Evolutionary conservation across 1,284 basidiomycete species (phyloP).

Genomic region (Ceratobasidium sp.): DNA sequence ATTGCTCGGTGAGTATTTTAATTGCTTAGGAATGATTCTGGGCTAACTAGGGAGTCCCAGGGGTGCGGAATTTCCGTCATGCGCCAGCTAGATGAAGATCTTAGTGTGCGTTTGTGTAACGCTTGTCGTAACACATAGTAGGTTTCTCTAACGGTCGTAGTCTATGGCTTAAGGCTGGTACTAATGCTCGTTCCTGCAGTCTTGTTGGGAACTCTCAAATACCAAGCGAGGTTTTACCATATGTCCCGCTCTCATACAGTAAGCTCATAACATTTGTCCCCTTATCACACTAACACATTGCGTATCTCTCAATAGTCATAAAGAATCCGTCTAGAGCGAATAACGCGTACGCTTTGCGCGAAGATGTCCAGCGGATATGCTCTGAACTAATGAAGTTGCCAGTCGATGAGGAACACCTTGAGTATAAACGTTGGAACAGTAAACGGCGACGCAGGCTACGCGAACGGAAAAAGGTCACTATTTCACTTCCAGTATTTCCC

Average conservation of each 20-base stretch:
- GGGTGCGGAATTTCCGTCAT: slow-evolving; percentile 23
- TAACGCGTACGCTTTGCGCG: slow-evolving; percentile 12
- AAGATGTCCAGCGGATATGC: slow-evolving; percentile 14
- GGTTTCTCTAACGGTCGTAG: background rate
- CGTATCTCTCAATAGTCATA: slow-evolving; percentile 8
- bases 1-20: slow-evolving; percentile 27
- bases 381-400: background rate
- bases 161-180: background rate
- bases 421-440: slow-evolving; percentile 14
- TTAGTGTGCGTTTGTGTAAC: slow-evolving; percentile 39
- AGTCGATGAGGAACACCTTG: background rate
- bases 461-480: background rate
- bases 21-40: background rate
- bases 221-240: background rate
- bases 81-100: slow-evolving; percentile 23
- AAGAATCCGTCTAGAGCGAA: slow-evolving; percentile 13
- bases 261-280: background rate
- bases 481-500: background rate
- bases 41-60: background rate
- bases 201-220: slow-evolving; percentile 23
- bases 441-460: background rate
- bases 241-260: slow-evolving; percentile 28
- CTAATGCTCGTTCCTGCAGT: background rate
- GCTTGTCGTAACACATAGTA: slow-evolving; percentile 25
- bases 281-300: background rate